Percentiles rank a stretch among this genome's conserved stretches.
phyloP scores from a whole-genome alignment of 441 rosid species.

The Euphorbia celastroides region DNA sequence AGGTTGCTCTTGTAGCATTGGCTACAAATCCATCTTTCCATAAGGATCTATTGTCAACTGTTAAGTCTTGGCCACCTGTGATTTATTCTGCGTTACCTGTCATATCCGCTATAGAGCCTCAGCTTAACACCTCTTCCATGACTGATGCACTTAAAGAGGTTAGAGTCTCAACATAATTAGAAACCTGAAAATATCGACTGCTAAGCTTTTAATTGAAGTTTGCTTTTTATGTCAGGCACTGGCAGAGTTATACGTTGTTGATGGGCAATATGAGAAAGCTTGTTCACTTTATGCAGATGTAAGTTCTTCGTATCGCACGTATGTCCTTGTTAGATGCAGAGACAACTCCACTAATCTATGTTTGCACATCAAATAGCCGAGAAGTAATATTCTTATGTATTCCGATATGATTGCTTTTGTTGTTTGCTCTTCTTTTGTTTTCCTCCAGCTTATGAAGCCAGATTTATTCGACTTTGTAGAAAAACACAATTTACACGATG shows the following conservation, averaged over 20 bases:
- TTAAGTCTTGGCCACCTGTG: constrained; percentile 89
- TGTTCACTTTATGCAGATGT: constrained; percentile 95
- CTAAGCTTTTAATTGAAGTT: constrained; percentile 17
- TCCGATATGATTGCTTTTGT: constrained; percentile 11
- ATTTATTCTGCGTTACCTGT: constrained; percentile 84
- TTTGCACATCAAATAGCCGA: not conserved
- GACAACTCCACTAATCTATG: not conserved
- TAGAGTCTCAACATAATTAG: constrained; percentile 15
- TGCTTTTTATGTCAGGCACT: constrained; percentile 53
- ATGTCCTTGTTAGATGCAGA: constrained; percentile 10
- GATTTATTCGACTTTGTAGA: constrained; percentile 82
- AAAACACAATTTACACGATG: constrained; percentile 78
- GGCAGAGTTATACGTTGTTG: constrained; percentile 84
- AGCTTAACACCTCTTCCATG: constrained; percentile 91
- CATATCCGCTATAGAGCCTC: constrained; percentile 96
- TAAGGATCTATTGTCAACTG: constrained; percentile 78
- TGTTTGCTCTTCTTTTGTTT: constrained; percentile 24
- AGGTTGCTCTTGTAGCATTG: constrained; percentile 97
- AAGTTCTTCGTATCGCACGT: constrained; percentile 35
- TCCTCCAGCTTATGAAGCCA: constrained; percentile 85
- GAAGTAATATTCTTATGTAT: not conserved
- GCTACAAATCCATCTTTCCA: constrained; percentile 88
- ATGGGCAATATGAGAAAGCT: constrained; percentile 90
- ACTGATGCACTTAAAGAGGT: constrained; percentile 98
- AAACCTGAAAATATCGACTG: constrained; percentile 22